These are phyloP conservation scores for Xylaria hypoxylon DNA, from an alignment of 2,329 filamentous ascomycete genomes.

Conservation along the genomic window DNA sequence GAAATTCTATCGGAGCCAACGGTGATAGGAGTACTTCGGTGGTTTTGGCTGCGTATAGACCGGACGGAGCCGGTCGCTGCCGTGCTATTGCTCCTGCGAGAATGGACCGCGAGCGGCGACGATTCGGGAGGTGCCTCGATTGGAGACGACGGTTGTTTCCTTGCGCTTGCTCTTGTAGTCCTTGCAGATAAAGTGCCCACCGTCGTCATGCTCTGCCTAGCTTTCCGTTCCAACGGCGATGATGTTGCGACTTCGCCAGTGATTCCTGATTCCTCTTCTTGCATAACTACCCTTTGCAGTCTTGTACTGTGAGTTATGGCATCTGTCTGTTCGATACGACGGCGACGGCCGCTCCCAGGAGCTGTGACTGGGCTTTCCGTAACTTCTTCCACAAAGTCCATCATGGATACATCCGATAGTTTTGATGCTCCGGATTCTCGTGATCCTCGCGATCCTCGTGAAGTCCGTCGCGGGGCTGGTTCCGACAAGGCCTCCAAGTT, in stretches of 20 bases:
- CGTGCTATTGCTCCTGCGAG: slow-evolving; percentile 43
- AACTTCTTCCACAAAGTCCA: slow-evolving; percentile 56
- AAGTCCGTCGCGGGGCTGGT: slow-evolving; percentile 36
- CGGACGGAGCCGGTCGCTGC: slow-evolving; percentile 41
- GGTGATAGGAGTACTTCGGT: slow-evolving; percentile 39
- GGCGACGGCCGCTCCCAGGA: slow-evolving; percentile 66
- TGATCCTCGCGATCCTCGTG: slow-evolving; percentile 39
- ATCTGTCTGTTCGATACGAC: slow-evolving; percentile 53
- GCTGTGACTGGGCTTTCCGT: slow-evolving; percentile 66
- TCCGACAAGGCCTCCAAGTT: slow-evolving; percentile 39
- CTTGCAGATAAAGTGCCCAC: slow-evolving; percentile 46
- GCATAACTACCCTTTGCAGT: slow-evolving; percentile 57
- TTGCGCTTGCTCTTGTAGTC: slow-evolving; percentile 46
- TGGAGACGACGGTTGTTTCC: slow-evolving; percentile 36
- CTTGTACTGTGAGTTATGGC: slow-evolving; percentile 56
- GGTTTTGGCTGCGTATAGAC: slow-evolving; percentile 44
- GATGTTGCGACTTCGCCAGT: slow-evolving; percentile 51
- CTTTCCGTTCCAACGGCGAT: slow-evolving; percentile 60
- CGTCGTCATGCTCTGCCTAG: slow-evolving; percentile 51
- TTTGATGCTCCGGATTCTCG: slow-evolving; percentile 42
- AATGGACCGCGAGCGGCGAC: slow-evolving; percentile 40
- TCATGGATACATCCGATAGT: slow-evolving; percentile 35
- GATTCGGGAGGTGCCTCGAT: slow-evolving; percentile 37
- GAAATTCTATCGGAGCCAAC: slow-evolving; percentile 40
- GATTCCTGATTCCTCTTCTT: slow-evolving; percentile 48